Conservation (phyloP, 1,139 yeast species). For the Sugiyamaella novakii region DNA sequence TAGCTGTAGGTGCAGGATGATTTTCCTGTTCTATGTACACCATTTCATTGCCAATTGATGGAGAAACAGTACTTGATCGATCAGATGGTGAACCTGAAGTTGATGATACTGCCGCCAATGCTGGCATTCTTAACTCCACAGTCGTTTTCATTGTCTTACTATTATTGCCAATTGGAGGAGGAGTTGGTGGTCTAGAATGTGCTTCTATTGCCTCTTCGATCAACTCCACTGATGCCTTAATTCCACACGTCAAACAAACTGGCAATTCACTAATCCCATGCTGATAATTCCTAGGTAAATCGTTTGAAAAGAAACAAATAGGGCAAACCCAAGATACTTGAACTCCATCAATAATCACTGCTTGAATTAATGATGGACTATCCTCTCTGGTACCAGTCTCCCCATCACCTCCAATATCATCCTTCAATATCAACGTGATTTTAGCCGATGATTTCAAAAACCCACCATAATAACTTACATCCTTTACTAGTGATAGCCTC, state of each 20-base stretch:
- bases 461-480: conserved; percentile 54
- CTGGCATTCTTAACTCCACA: not conserved
- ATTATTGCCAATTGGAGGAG: not conserved
- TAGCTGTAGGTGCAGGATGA: conserved; percentile 3
- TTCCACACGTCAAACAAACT: conserved; percentile 77
- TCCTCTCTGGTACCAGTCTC: not conserved
- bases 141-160: not conserved
- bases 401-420: not conserved
- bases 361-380: conserved; percentile 4
- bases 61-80: not conserved
- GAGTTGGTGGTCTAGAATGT: conserved; percentile 17
- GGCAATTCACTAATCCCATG: conserved; percentile 49
- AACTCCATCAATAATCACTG: conserved; percentile 19
- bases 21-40: not conserved
- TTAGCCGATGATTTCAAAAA: conserved; percentile 82
- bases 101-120: not conserved
- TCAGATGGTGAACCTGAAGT: conserved; percentile 9
- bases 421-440: conserved; percentile 49
- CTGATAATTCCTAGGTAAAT: conserved; percentile 45
- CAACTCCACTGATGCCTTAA: conserved; percentile 48
- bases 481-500: conserved; percentile 50
- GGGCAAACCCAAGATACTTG: conserved; percentile 71
- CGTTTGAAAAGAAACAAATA: conserved; percentile 75
- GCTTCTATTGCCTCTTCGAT: conserved; percentile 37
- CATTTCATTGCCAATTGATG: not conserved